A percentile compares a stretch with the other conserved stretches of the same genome.
phyloP scores from a whole-genome alignment of 2,329 filamentous ascomycete species.

The Thielaviopsis populi region DNA sequence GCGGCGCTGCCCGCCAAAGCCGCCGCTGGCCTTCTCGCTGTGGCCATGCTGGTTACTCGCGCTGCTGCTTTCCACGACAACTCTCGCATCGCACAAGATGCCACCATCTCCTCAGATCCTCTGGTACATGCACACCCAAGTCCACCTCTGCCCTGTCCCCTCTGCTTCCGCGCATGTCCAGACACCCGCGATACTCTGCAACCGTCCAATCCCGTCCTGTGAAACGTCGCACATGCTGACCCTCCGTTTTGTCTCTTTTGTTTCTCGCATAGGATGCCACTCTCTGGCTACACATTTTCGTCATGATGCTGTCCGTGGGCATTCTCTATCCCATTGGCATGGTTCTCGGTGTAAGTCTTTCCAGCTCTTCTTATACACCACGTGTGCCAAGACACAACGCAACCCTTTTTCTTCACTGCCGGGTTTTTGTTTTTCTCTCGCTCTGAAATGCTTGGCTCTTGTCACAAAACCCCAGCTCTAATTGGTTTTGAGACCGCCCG shows the following conservation, averaged over 20 bases:
- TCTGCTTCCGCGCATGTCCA: background rate
- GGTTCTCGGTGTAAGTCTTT: slow-evolving; percentile 65
- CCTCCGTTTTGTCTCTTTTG: background rate
- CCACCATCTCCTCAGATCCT: slow-evolving; percentile 12
- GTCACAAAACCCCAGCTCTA: background rate
- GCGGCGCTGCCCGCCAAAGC: background rate
- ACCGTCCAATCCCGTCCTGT: background rate
- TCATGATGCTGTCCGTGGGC: slow-evolving; percentile 78
- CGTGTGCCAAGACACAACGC: background rate
- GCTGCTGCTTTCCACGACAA: slow-evolving; percentile 15
- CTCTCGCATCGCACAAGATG: slow-evolving; percentile 13
- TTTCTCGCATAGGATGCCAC: slow-evolving; percentile 46
- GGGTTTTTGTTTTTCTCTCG: background rate
- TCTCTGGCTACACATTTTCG: slow-evolving; percentile 85
- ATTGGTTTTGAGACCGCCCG: background rate
- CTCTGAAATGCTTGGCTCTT: background rate
- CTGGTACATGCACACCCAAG: background rate
- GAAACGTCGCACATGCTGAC: slow-evolving; percentile 1
- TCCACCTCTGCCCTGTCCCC: background rate
- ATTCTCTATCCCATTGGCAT: slow-evolving; percentile 88
- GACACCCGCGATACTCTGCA: background rate
- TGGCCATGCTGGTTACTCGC: background rate
- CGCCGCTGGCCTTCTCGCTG: slow-evolving; percentile 15
- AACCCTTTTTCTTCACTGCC: background rate
- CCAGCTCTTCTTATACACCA: background rate